A percentile compares a stretch with the other conserved stretches of the same genome.
These are phyloP conservation scores for Cryptococcus floricola DNA, from an alignment of 1,284 basidiomycete species.

Conservation along the genomic window DNA sequence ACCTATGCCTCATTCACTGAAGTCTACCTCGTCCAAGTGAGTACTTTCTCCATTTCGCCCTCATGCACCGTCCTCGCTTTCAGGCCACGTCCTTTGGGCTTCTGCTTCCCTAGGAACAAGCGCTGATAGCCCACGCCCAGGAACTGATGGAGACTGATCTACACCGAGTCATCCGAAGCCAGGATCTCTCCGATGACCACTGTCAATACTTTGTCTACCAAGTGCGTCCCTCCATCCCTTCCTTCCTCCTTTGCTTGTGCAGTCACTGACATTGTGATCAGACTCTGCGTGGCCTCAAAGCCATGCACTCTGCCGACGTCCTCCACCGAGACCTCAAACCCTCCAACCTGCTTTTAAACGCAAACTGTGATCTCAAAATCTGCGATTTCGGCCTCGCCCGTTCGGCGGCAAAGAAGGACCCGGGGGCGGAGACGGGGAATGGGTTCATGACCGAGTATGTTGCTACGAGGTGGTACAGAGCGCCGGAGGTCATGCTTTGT, in stretches of 20 bases:
- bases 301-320: constrained; percentile 84
- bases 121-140: constrained; percentile 34
- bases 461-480: constrained; percentile 89
- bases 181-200: constrained; percentile 84
- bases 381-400: constrained; percentile 92
- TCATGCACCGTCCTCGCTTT: too few species aligned
- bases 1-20: constrained; percentile 90
- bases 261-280: constrained; percentile 32
- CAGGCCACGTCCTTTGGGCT: too few species aligned
- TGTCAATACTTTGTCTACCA: constrained; percentile 95
- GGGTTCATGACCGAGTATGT: constrained; percentile 96
- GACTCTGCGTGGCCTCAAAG: constrained; percentile 85
- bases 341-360: constrained; percentile 84
- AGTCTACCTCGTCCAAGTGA: constrained; percentile 62
- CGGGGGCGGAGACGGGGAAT: constrained; percentile 73
- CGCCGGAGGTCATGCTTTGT: constrained; percentile 89
- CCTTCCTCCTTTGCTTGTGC: neutral
- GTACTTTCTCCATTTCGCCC: neutral
- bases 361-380: constrained; percentile 92
- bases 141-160: constrained; percentile 75
- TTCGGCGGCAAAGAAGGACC: constrained; percentile 67
- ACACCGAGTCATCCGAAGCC: constrained; percentile 67
- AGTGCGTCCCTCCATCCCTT: constrained; percentile 49
- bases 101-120: neutral
- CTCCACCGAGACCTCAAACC: constrained; percentile 89